Percentiles rank a stretch among this genome's conserved stretches.
Evolutionary conservation across 495 filamentous ascomycete species (phyloP).

Genomic region (Hypoxylon perforatum): DNA sequence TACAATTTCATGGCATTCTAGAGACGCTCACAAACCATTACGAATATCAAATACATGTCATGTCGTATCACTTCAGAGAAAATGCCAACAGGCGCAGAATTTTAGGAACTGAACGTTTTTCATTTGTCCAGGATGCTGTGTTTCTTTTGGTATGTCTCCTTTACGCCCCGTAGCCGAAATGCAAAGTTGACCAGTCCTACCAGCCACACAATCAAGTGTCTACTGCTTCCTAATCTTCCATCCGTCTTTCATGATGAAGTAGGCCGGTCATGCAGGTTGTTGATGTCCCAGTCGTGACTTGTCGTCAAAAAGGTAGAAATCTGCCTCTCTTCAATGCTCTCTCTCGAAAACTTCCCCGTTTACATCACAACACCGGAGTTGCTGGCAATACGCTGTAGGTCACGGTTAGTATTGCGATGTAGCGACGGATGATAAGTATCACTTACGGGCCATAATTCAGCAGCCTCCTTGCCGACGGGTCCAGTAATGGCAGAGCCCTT

Average conservation of each 20-base stretch:
- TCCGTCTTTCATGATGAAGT: slow-evolving; percentile 30
- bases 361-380: slow-evolving; percentile 99
- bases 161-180: slow-evolving; percentile 54
- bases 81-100: background rate
- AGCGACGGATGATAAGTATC: background rate
- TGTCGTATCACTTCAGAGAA: slow-evolving; percentile 7
- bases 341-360: slow-evolving; percentile 52
- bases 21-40: background rate
- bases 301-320: slow-evolving; percentile 45
- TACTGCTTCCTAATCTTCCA: slow-evolving; percentile 9
- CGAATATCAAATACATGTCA: slow-evolving; percentile 12
- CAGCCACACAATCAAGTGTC: slow-evolving; percentile 35
- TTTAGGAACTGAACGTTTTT: slow-evolving; percentile 44
- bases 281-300: slow-evolving; percentile 25
- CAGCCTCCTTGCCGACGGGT: slow-evolving; percentile 99
- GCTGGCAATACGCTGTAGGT: slow-evolving; percentile 90
- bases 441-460: slow-evolving; percentile 97
- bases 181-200: slow-evolving; percentile 51
- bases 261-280: background rate
- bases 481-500: slow-evolving; percentile 99
- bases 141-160: slow-evolving; percentile 51
- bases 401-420: background rate
- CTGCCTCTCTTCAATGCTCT: slow-evolving; percentile 36
- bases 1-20: no score
- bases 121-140: slow-evolving; percentile 50